Base-by-base conservation (phyloP, 306 rosid genomes). In the Benincasa hispida region DNA sequence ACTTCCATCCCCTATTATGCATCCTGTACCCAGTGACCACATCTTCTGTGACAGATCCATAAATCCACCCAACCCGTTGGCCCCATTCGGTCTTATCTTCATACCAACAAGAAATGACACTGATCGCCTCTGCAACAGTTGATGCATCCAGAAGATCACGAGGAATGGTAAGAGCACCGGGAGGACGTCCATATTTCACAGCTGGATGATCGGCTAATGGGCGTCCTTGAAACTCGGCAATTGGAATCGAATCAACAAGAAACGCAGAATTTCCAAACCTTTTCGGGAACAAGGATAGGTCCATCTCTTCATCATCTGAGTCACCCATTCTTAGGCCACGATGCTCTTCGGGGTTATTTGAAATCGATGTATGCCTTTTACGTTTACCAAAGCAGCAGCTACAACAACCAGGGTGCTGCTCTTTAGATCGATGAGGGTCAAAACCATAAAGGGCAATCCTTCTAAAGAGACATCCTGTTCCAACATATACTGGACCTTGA, bases 1-100 rank as follows among this genome's bases (percentile, higher is more conserved):
- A 93, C 76, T 84, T 93, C 98, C 98, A 93, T 27, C 98, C 98
- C 37, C 98, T 84, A 58, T 93, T 93, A 82, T 93, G 98, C 98
- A 93, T 93, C 77, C 97, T 87, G 41, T 91, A 93, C 41, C 98
- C 98, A 18, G 98, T 93, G 57, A 93, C 97, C 79, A 93, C 98
- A 82, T 93, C 98, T 78, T 93, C 98, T 48, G 98, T 93, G 66
- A 94, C 98, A 17, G 98, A 93, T 21, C 97, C 98, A 7, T 93
- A 93, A 81, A 93, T 93, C 98, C 98, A 93, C 58, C 98, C 98
- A 6, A 94, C 97, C 11, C 98, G 97, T n/a, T 88, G 86, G 19
- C 98, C 98, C 98, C 98, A 94, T 78, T 94, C 97, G 0, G 97
- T 94, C 81, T 94, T 94, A 69, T 94, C 98, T 79, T 94, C 98